Base-by-base conservation (phyloP, 192 early-diverging fungal species). In the Podila epicladia region DNA sequence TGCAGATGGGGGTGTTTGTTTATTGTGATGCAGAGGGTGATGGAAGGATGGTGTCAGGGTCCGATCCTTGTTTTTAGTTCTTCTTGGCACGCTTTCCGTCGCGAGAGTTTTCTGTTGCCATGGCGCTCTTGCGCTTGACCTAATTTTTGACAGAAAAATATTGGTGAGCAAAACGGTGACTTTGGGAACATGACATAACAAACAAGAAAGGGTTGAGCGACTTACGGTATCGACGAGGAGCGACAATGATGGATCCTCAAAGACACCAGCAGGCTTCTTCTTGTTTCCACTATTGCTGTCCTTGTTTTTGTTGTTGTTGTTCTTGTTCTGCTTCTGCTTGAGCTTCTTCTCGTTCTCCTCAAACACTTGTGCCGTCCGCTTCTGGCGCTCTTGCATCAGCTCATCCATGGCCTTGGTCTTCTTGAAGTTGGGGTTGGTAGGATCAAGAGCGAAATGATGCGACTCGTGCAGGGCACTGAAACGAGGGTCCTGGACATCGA, bases 391-490 rank as follows among this genome's bases (percentile, higher is more conserved):
- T 38, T 91, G 79, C 74, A 95, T 77, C n/a, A 95, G 69, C 71
- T 91, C 92, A 12, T 70, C 72, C 94, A 95, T 95, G 29, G 85
- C 90, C 63, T 91, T 92, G 17, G 94, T 95, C 85, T 95, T 95
- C 84, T 95, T 95, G 85, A 91, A 95, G 55, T 88, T 92, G 64
- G 97, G 94, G 84, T 95, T 97, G 48, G 95, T 97, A 20, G 97
- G 95, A 76, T 99, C 97, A 58, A 99, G 94, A 31, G 95, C 95
- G 84, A 97, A 97, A 64, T 94, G 91, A 82, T 96, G 92, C 12
- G 90, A 92, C 5, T 95, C 92, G 38, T 91, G 87, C 76, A 97
- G 45, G 0, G 93, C 91, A 22, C 88, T 78, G 75, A 99, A 99
- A 66, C 97, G 92, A 61, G 95, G 89, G 84, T 99, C 97, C 45